phyloP scores from a whole-genome alignment of 2,329 filamentous ascomycete genomes.

The Scleromitrula shiraiana region DNA sequence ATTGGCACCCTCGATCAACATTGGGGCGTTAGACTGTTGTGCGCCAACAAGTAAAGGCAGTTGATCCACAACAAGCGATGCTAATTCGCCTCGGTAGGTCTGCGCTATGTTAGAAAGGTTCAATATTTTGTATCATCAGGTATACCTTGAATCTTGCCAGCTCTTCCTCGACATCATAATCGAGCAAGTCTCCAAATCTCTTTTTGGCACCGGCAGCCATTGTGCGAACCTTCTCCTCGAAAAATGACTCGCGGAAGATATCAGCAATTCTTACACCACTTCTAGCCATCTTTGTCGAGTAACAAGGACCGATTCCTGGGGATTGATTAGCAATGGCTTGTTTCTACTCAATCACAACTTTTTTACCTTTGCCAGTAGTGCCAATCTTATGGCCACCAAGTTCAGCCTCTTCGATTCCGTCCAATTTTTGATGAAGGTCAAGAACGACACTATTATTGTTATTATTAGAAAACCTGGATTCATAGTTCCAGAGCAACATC shows the following conservation, averaged over 20 bases:
- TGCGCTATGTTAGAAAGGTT: not conserved
- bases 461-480: too few relatives aligned
- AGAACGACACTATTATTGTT: conserved; percentile 53
- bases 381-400: conserved; percentile 38
- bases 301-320: conserved; percentile 46
- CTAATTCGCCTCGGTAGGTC: conserved; percentile 47
- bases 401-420: conserved; percentile 57
- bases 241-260: conserved; percentile 57
- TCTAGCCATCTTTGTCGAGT: conserved; percentile 53
- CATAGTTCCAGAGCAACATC: too few relatives aligned
- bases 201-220: conserved; percentile 58
- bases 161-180: conserved; percentile 63
- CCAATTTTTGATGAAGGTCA: conserved; percentile 57
- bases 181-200: conserved; percentile 57
- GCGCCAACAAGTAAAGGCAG: conserved; percentile 55
- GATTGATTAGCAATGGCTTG: not conserved
- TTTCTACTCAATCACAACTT: conserved; percentile 13
- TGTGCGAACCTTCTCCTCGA: conserved; percentile 57
- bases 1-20: conserved; percentile 63
- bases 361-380: conserved; percentile 33
- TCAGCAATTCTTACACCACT: conserved; percentile 60
- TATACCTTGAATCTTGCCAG: conserved; percentile 46
- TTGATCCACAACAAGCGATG: conserved; percentile 53
- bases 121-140: conserved; percentile 15
- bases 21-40: conserved; percentile 48